Evolutionary conservation across 148 eudicot species (phyloP).

Genomic region (Arbutus unedo): DNA sequence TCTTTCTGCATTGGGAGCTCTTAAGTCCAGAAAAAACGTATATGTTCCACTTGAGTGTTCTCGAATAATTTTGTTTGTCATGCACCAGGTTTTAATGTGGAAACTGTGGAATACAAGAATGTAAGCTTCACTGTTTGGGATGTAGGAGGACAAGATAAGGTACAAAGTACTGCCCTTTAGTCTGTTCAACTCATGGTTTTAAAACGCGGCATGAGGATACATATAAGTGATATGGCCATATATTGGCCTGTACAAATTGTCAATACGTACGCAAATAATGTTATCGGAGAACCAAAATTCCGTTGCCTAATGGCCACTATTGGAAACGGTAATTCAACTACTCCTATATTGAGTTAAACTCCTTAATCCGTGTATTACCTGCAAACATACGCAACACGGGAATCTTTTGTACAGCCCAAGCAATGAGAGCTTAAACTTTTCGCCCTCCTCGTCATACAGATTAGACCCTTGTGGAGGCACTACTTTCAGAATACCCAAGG

Average conservation of each 20-base stretch:
- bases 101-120: slow-evolving; percentile 76
- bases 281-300: too few species aligned
- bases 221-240: too few species aligned
- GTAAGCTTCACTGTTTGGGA: slow-evolving; percentile 90
- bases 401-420: background rate
- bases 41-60: background rate
- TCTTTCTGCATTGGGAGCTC: background rate
- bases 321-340: background rate
- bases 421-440: background rate
- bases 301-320: too few species aligned
- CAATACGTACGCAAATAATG: too few species aligned
- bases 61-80: background rate
- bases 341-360: background rate
- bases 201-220: too few species aligned
- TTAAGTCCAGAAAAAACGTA: background rate
- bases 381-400: background rate
- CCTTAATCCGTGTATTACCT: background rate
- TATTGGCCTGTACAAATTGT: too few species aligned
- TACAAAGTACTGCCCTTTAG: slow-evolving; percentile 23
- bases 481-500: slow-evolving; percentile 64
- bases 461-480: slow-evolving; percentile 72
- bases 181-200: background rate
- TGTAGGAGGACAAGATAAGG: slow-evolving; percentile 94
- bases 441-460: slow-evolving; percentile 28
- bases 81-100: slow-evolving; percentile 73